Evolutionary conservation across 192 early-diverging fungal genomes (phyloP), one percentile per base, ranked within the genome.

Genomic region (Coemansia sp.): DNA sequence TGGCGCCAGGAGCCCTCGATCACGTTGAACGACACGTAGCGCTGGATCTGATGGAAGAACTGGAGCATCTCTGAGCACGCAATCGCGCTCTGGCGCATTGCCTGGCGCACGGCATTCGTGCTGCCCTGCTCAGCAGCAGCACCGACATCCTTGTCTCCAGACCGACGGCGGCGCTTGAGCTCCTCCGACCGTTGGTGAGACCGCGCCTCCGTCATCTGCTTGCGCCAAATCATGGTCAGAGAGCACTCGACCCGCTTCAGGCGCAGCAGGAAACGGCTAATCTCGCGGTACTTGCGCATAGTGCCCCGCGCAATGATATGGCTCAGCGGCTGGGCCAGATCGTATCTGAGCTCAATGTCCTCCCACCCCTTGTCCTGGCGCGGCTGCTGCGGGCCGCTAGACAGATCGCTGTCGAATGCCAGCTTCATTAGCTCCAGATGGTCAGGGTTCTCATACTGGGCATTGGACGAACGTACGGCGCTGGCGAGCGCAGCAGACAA

Each of bases 41-140:
- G 89, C 64, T 96, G 92, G 37, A 98, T 68, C 59, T 98, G 93
- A 51, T 87, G 80, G 32, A 92, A 79, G 66, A 94, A 96, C 66
- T 97, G 94, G 34, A 88, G 82, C 94, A 97, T 97, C 62, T 93
- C 82, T 13, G 77, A 78, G 56, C 85, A 80, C 10, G 80, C 73
- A 32, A 89, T 65, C 33, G 82, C 74, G 48, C 84, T 80, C 19
- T 75, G 51, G 22, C 89, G 89, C 31, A 92, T 57, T 12, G 84
- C 82, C 34, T 65, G 76, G 25, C 61, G 60, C 35, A 84, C 51
- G 20, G 71, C 33, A 9, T 25, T 38, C 8, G 30, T 1, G 8
- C 23, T 38, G 17, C 19, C 6, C 13, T n/a, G 11, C 5, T 33
- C 32, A 5, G 5, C 4, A 4, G 22, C 26, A 23, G 14, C 14